Evolutionary conservation across 2,329 filamentous ascomycete species (phyloP).

Genomic region (Albophoma yamanashiensis): DNA sequence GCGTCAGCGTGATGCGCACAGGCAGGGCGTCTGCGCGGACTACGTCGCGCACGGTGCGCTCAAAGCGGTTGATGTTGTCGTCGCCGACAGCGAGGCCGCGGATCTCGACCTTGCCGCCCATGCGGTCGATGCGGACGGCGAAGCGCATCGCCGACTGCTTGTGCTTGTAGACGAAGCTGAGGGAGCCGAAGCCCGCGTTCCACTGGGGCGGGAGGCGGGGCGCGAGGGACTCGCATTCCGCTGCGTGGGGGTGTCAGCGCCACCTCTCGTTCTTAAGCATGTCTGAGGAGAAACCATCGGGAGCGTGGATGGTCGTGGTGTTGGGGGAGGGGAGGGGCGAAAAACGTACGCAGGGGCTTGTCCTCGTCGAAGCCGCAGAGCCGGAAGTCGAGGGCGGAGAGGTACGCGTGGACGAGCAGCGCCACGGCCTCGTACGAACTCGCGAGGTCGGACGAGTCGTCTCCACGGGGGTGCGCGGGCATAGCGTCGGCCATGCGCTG

Average conservation of each 20-base stretch:
- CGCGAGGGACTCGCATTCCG: conserved; percentile 42
- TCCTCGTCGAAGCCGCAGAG: conserved; percentile 80
- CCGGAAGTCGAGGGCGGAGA: conserved; percentile 70
- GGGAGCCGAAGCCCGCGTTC: conserved; percentile 63
- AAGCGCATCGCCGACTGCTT: conserved; percentile 76
- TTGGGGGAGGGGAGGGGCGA: too few relatives aligned
- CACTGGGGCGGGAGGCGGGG: conserved; percentile 64
- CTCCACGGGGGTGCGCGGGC: conserved; percentile 39
- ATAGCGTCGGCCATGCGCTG: conserved; percentile 49
- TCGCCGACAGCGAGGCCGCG: conserved; percentile 70
- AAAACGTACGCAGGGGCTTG: conserved; percentile 51
- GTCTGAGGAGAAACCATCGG: too few relatives aligned
- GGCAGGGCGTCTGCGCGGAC: conserved; percentile 50
- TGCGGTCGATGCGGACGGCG: conserved; percentile 68
- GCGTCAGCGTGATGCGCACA: conserved; percentile 39
- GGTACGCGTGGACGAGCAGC: conserved; percentile 73
- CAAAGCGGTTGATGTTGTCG: conserved; percentile 70
- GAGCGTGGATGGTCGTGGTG: background rate
- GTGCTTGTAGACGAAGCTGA: conserved; percentile 81
- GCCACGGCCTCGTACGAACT: conserved; percentile 74
- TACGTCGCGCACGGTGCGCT: conserved; percentile 62
- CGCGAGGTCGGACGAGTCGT: conserved; percentile 52
- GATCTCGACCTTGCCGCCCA: conserved; percentile 77
- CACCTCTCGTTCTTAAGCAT: too few relatives aligned
- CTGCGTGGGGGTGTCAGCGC: conserved; percentile 5